Evolutionary conservation across 805 yeast species (phyloP), one percentile per base, ranked within the genome.

Genomic region (Metschnikowia anglica): DNA sequence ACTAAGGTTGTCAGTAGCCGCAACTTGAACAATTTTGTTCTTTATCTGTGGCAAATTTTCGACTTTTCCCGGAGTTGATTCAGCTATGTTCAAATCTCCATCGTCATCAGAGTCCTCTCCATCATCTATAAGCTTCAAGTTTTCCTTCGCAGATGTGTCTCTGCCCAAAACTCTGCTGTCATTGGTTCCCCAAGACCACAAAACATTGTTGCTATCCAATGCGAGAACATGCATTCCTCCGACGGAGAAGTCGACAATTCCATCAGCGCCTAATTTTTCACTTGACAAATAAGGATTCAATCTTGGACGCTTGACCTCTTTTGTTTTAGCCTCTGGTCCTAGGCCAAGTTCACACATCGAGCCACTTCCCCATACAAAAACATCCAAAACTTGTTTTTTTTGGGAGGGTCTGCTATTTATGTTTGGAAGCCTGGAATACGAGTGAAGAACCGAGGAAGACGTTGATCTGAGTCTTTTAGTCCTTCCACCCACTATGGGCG

Each of bases 151-250:
- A 0, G 87, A 75, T 0, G 93, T 84, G 55, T 85, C 87, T 62
- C 99, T 80, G 15, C 98, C 99, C 33, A 93, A 71, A 3, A 87
- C 97, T 27, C 85, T 88, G 47, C 89, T 82, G 58, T 93, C 99
- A 55, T 93, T 93, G 34, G 87, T 85, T 45, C 99, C 99, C 99
- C 99, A 93, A 3, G 97, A 85, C 97, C 97, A 93, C n/a, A 93
- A 65, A 45, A 77, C 73, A 52, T 88, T 88, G 13, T 79, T 69
- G 29, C 77, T 63, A 59, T 89, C 97, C 39, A 91, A 65, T 0
- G 91, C 97, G 34, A 93, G 60, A 1, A 85, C 79, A 60, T 93
- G 99, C 85, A 93, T 91, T 39, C 99, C 99, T 38, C 99, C 99
- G 19, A 81, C 96, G 1, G 96, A 88, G 56, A 93, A 73, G 49